These are phyloP conservation scores for Anastatica hierochuntica DNA, from an alignment of 345 rosid species.

Conservation along the genomic window DNA sequence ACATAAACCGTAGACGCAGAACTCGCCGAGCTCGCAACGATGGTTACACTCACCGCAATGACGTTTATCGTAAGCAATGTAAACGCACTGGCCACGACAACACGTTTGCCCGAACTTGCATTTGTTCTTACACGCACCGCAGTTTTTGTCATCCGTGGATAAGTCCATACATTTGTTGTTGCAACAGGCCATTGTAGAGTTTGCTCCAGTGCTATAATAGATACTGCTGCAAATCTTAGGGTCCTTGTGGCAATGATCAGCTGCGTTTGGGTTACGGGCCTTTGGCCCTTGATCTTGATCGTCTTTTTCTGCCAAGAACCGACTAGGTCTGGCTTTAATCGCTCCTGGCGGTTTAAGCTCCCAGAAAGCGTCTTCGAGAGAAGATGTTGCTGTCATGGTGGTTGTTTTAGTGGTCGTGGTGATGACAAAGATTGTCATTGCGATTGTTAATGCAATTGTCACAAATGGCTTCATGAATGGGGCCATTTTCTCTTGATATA, in stretches of 20 bases:
- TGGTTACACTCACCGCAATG: constrained; percentile 70
- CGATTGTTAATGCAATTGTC: constrained; percentile 38
- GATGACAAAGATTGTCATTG: constrained; percentile 37
- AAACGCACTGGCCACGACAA: constrained; percentile 65
- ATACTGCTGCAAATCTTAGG: constrained; percentile 27
- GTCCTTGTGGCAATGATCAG: constrained; percentile 55
- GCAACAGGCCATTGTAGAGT: constrained; percentile 44
- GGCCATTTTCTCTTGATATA: constrained; percentile 28
- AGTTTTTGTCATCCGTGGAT: constrained; percentile 38
- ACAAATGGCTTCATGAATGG: constrained; percentile 21
- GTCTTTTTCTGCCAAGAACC: constrained; percentile 42
- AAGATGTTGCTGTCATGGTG: constrained; percentile 9
- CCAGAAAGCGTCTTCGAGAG: neutral
- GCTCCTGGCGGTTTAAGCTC: too few relatives aligned
- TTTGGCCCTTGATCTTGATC: constrained; percentile 7
- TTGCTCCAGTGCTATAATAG: constrained; percentile 24
- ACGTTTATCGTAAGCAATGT: constrained; percentile 47
- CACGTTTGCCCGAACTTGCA: constrained; percentile 56
- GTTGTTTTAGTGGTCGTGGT: constrained; percentile 18
- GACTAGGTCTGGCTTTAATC: constrained; percentile 37
- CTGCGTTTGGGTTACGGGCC: constrained; percentile 54
- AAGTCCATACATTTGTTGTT: constrained; percentile 70
- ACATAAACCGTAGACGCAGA: constrained; percentile 67
- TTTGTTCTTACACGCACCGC: constrained; percentile 64
- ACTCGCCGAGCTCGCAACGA: constrained; percentile 30